Conservation (phyloP, 2,329 filamentous ascomycete genomes). For the Myriosclerotinia curreyana region DNA sequence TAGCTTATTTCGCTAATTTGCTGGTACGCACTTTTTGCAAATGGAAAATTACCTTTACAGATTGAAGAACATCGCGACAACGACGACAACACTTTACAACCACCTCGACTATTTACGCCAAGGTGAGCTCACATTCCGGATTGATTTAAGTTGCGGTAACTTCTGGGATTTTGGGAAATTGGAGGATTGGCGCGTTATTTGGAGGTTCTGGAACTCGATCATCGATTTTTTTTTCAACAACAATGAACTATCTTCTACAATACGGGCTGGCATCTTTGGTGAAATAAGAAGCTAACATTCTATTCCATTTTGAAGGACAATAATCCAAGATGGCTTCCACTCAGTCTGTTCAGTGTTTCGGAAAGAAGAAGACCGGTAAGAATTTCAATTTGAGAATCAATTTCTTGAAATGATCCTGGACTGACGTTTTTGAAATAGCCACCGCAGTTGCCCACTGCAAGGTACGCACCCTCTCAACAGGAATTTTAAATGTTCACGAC, state of each 20-base stretch:
- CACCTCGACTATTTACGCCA: constrained; percentile 22
- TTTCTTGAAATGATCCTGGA: constrained; percentile 35
- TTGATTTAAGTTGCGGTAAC: background rate
- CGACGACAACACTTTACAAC: constrained; percentile 25
- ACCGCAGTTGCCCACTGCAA: constrained; percentile 75
- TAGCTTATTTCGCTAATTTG: constrained; percentile 22
- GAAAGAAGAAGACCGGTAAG: constrained; percentile 78
- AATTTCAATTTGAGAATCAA: constrained; percentile 6
- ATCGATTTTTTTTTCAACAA: constrained; percentile 1
- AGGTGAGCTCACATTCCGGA: constrained; percentile 19
- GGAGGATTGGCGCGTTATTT: constrained; percentile 7
- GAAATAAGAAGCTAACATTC: constrained; percentile 17
- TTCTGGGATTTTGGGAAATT: background rate
- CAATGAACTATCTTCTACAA: constrained; percentile 3
- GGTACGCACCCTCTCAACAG: constrained; percentile 47
- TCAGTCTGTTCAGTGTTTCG: constrained; percentile 95
- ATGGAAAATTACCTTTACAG: constrained; percentile 19
- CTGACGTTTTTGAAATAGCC: constrained; percentile 46
- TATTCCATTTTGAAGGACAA: constrained; percentile 17
- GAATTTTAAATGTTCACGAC: background rate
- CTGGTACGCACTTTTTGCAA: constrained; percentile 22
- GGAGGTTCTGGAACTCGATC: constrained; percentile 12
- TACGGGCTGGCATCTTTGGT: background rate
- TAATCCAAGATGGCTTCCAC: constrained; percentile 52
- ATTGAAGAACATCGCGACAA: constrained; percentile 22